phyloP scores from a whole-genome alignment of 106 monocot genomes.

The Acanthochlamys bracteata region DNA sequence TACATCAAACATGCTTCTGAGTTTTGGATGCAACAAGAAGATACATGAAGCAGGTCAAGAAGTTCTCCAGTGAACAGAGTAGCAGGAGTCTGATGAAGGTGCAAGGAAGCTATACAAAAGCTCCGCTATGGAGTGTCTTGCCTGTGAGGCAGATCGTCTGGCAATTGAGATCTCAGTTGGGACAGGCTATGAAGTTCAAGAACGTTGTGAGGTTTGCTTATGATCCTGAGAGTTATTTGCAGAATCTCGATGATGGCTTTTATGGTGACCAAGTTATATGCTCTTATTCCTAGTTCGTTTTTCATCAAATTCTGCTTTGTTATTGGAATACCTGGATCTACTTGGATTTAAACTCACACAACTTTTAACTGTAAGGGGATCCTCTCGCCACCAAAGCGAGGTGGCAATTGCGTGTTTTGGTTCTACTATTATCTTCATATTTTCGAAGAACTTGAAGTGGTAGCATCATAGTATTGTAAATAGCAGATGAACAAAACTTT shows the following conservation, averaged over 20 bases:
- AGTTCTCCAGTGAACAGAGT: not conserved
- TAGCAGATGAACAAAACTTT: too few species aligned
- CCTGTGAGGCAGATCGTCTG: constrained; percentile 21
- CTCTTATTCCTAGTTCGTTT: not conserved
- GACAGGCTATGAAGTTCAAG: constrained; percentile 6
- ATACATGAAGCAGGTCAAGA: constrained; percentile 8
- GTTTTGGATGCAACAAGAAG: constrained; percentile 12
- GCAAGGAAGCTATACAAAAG: not conserved
- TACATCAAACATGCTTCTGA: not conserved
- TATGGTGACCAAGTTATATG: constrained; percentile 5
- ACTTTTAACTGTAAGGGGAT: too few species aligned
- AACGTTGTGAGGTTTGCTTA: constrained; percentile 11
- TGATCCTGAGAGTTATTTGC: constrained; percentile 32
- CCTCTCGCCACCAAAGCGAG: too few species aligned
- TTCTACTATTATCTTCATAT: too few species aligned
- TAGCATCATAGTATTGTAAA: too few species aligned
- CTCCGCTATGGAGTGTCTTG: not conserved
- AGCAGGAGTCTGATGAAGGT: not conserved
- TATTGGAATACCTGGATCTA: too few species aligned
- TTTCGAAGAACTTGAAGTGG: too few species aligned
- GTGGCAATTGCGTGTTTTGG: too few species aligned
- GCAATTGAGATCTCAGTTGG: constrained; percentile 19
- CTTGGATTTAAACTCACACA: too few species aligned
- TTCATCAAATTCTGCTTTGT: too few species aligned
- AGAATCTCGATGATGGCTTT: constrained; percentile 33